phyloP scores from a whole-genome alignment of 805 yeast genomes.

The Pichia kluyveri region DNA sequence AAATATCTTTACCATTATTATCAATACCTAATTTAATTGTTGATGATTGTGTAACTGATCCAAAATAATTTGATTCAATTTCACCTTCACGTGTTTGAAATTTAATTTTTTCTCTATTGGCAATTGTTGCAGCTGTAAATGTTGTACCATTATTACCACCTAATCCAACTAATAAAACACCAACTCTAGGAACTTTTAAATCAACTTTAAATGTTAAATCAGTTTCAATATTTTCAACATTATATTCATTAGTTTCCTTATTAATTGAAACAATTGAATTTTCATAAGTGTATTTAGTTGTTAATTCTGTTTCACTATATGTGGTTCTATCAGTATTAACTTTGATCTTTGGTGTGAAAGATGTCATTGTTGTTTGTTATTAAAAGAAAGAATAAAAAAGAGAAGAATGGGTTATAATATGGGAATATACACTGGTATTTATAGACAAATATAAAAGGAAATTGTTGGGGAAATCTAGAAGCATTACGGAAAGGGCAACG shows the following conservation, averaged over 20 bases:
- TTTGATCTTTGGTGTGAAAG: conserved; percentile 34
- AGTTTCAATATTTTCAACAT: conserved; percentile 61
- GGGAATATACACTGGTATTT: too few relatives aligned
- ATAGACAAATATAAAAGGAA: too few relatives aligned
- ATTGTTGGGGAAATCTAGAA: too few relatives aligned
- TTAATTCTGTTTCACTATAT: conserved; percentile 41
- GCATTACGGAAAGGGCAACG: too few relatives aligned
- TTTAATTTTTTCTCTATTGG: conserved; percentile 69
- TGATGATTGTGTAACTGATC: conserved; percentile 90
- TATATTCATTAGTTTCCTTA: conserved; percentile 45
- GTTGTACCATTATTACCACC: conserved; percentile 98
- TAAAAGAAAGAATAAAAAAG: neutral
- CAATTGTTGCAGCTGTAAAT: conserved; percentile 72
- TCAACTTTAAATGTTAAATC: conserved; percentile 85
- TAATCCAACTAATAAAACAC: conserved; percentile 84
- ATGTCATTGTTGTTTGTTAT: neutral
- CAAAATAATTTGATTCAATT: conserved; percentile 69
- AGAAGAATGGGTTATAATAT: neutral
- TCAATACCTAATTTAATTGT: conserved; percentile 88
- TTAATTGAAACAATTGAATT: conserved; percentile 60
- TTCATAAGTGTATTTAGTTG: conserved; percentile 61
- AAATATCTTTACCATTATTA: conserved; percentile 71
- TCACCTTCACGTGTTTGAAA: conserved; percentile 80
- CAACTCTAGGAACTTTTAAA: conserved; percentile 72
- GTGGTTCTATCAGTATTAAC: conserved; percentile 47